phyloP scores from a whole-genome alignment of 2,329 filamentous ascomycete species.

The Aspergillus fructus region DNA sequence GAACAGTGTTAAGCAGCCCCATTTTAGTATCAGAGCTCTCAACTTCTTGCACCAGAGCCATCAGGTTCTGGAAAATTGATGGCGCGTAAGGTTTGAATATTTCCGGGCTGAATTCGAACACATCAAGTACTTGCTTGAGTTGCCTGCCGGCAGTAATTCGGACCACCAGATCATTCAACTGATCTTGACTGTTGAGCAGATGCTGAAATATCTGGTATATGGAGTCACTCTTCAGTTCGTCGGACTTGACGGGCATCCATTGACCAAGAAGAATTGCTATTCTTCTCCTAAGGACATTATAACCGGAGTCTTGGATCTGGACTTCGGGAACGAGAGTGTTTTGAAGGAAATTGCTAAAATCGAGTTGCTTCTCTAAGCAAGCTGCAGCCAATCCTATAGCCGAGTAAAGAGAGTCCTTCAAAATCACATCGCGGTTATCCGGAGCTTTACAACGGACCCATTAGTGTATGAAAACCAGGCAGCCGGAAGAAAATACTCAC shows the following conservation, averaged over 20 bases:
- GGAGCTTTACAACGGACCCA: conserved; percentile 39
- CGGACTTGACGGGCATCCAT: conserved; percentile 80
- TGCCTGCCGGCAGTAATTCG: conserved; percentile 86
- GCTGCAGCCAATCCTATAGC: conserved; percentile 84
- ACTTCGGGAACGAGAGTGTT: conserved; percentile 76
- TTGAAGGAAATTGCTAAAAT: conserved; percentile 79
- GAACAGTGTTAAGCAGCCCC: conserved; percentile 82
- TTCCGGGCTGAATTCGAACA: conserved; percentile 75
- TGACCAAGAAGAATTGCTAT: conserved; percentile 86
- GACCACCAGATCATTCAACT: conserved; percentile 85
- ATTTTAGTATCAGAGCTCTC: conserved; percentile 86
- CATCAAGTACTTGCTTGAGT: conserved; percentile 75
- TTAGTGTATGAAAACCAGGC: conserved; percentile 17
- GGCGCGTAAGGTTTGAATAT: conserved; percentile 76
- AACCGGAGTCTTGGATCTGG: conserved; percentile 65
- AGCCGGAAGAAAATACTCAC: conserved; percentile 41
- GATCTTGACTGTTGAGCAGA: conserved; percentile 73
- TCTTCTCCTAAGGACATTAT: conserved; percentile 80
- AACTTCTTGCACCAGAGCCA: conserved; percentile 75
- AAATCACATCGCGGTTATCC: conserved; percentile 68
- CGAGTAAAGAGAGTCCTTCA: conserved; percentile 93
- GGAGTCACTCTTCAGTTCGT: conserved; percentile 65
- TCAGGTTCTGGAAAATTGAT: conserved; percentile 69
- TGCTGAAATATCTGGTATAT: conserved; percentile 90
- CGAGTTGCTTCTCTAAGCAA: conserved; percentile 69